Base-by-base conservation (phyloP, 352 stramenopile species). In the Globisporangium heterothallicum region DNA sequence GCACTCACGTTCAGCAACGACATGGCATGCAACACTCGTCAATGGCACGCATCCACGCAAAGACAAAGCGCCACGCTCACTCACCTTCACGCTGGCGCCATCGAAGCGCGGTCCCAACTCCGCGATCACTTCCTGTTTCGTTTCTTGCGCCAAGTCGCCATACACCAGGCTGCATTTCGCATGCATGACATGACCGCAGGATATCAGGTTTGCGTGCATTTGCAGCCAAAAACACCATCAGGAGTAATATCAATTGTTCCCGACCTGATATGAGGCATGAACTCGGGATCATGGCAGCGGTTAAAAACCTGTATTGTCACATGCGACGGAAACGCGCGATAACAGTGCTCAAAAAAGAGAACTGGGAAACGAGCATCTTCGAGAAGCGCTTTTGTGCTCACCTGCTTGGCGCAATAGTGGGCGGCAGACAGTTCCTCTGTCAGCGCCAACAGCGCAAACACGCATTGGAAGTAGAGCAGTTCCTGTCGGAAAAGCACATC, bases 201-300 rank as follows among this genome's bases (percentile, higher is more conserved):
- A n/a, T 13, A 42, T 16, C 2, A 22, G 16, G n/a, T n/a, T n/a
- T n/a, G n/a, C n/a, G n/a, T n/a, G n/a, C n/a, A n/a, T n/a, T n/a
- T n/a, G n/a, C n/a, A n/a, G n/a, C n/a, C n/a, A n/a, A n/a, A n/a
- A n/a, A n/a, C n/a, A n/a, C n/a, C n/a, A n/a, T n/a, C n/a, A n/a
- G n/a, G n/a, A n/a, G n/a, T n/a, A n/a, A n/a, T n/a, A n/a, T n/a
- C n/a, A n/a, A n/a, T n/a, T n/a, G n/a, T n/a, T n/a, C n/a, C n/a
- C n/a, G 36, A 84, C 77, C 77, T 88, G 49, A 83, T 53, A 40
- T 88, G 77, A 0, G 77, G 70, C 72, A 86, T 84, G 57, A 84
- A 86, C 27, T 35, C 53, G 7, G 61, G 61, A n/a, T 72, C 64
- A 19, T 70, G 35, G n/a, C 63, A 43, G 13, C 68, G 51, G 2